Evolutionary conservation across 805 yeast genomes (phyloP), one percentile per base, ranked within the genome.

Genomic region (Dipodascus albidus): DNA sequence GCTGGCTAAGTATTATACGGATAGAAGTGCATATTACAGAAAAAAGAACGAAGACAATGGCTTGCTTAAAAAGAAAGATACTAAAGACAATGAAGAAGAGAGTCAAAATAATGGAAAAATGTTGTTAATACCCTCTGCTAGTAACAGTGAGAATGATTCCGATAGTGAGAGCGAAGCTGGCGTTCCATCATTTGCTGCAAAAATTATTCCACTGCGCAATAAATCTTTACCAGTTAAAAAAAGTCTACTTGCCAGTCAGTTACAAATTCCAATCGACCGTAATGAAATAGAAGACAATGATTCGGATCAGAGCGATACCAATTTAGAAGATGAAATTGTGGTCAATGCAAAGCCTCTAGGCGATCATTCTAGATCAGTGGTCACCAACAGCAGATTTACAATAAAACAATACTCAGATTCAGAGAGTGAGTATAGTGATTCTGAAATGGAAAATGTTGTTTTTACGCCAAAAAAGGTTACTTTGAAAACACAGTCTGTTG

Each of bases 21-120:
- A 68, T 51, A 76, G 77, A 64, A 74, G 70, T 54, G 71, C 67
- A 53, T 80, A 79, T 62, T 74, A 53, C 75, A 71, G 53, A 73
- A 72, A 41, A 74, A 74, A 60, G 73, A 74, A 27, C 11, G 33
- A 27, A 27, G 33, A 27, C 6, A 27, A 27, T 27, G 33, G 33
- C 9, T 11, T 27, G 33, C 11, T 27, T 6, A 27, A 27, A 11
- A 27, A 27, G 11, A 27, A 6, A 11, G 33, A 6, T 6, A 11
- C 6, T 11, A 11, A 27, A 6, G 33, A 11, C 9, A 27, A 27
- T 6, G 33, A 6, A 6, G 9, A 27, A 27, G 33, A 27, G 11
- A 27, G 33, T 27, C 33, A 27, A 27, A 27, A 6, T 11, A 27
- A 27, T 27, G 33, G 33, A 11, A 6, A 27, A 11, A 27, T 27